Evolutionary conservation across 1,284 basidiomycete species (phyloP).

Genomic region (Pascua sp.): DNA sequence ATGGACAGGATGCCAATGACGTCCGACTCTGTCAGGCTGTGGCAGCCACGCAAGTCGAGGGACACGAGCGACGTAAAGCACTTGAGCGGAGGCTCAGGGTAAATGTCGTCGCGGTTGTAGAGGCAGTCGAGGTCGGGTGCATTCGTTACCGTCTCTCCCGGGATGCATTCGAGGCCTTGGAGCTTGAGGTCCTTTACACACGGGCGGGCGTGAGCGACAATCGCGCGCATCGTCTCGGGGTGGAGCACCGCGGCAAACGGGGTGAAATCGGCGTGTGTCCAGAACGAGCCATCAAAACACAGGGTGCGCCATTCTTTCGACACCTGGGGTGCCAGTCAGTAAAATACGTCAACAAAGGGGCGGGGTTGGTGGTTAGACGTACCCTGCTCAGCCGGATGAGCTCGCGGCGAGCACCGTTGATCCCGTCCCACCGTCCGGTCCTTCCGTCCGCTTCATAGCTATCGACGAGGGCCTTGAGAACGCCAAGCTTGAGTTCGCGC

Average conservation of each 20-base stretch:
- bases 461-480: constrained; percentile 53
- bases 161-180: constrained; percentile 61
- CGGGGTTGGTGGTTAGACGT: constrained; percentile 45
- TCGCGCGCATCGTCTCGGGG: constrained; percentile 29
- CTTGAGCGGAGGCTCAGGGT: background rate
- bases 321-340: constrained; percentile 58
- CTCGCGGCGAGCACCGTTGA: constrained; percentile 67
- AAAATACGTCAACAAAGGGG: background rate
- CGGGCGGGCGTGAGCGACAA: constrained; percentile 53
- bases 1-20: constrained; percentile 68
- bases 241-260: constrained; percentile 56
- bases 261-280: constrained; percentile 63
- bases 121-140: constrained; percentile 8
- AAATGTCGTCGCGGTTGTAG: background rate
- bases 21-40: constrained; percentile 60
- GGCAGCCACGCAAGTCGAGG: constrained; percentile 73
- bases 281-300: constrained; percentile 82
- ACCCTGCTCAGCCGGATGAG: constrained; percentile 76
- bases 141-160: constrained; percentile 32
- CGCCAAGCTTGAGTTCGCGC: constrained; percentile 65
- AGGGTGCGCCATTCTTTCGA: constrained; percentile 74
- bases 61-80: constrained; percentile 31
- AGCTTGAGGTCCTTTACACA: constrained; percentile 67
- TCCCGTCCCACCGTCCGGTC: constrained; percentile 64
- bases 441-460: constrained; percentile 54